These are phyloP conservation scores for Anthracocystis walkeri DNA, from an alignment of 1,284 basidiomycete species.

Conservation along the genomic window DNA sequence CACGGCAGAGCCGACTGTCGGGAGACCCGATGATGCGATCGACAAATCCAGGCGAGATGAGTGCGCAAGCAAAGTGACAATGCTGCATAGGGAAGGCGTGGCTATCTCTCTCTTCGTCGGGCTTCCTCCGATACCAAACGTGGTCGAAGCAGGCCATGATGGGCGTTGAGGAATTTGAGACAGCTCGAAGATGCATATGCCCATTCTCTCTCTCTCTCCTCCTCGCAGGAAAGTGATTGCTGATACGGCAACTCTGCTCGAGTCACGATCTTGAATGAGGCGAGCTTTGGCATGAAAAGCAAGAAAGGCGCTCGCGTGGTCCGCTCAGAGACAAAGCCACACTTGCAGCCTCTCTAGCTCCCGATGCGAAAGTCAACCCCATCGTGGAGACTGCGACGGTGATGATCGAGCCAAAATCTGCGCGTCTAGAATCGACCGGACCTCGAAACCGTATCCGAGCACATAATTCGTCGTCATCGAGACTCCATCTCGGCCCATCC, in stretches of 20 bases:
- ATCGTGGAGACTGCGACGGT: slow-evolving; percentile 1
- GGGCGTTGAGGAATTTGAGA: no score
- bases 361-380: background rate
- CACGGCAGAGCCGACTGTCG: background rate
- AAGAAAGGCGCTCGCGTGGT: background rate
- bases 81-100: background rate
- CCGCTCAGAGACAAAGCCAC: background rate
- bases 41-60: background rate
- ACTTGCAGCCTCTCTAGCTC: background rate
- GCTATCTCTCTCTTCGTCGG: background rate
- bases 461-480: slow-evolving; percentile 6
- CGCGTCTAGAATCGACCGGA: slow-evolving; percentile 16
- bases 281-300: background rate
- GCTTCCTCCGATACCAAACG: background rate
- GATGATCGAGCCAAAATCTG: slow-evolving; percentile 29
- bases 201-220: no score
- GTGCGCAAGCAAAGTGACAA: background rate
- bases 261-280: background rate
- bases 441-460: slow-evolving; percentile 10
- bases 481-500: slow-evolving; percentile 6
- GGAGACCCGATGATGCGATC: no score
- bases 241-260: background rate
- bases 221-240: no score
- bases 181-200: no score
- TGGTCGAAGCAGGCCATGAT: background rate